Base-by-base conservation (phyloP, 2,329 filamentous ascomycete species). In the Ophiostoma angusticollis region DNA sequence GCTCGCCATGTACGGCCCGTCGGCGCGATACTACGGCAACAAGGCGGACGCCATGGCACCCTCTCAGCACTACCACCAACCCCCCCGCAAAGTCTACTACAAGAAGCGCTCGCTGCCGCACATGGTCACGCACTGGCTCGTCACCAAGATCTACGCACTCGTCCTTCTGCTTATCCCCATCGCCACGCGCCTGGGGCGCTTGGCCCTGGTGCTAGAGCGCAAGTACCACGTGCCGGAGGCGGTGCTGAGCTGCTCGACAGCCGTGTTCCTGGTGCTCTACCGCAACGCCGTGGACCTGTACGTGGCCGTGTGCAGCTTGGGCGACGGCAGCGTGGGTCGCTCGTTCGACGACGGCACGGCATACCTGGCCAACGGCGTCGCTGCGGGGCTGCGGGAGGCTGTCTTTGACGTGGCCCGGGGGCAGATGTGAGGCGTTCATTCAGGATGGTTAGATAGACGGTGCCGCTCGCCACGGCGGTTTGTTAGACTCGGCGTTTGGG, bases 301-400 rank as follows among this genome's bases (percentile, higher is more conserved):
- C 13, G 35, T 46, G 30, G 21, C 36, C 6, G 31, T 48, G 5
- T 44, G 45, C 37, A 37, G 31, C 40, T 36, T 46, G 31, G 47
- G 42, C 25, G 46, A 48, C 31, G 47, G 45, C n/a, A 37, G 39
- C 9, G 40, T 51, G 2, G 47, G 47, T 12, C 45, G 40, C 14
- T 39, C 44, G 6, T 24, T 51, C 5, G 45, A 48, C 29, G 48
- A 50, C 23, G 25, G 41, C 21, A 49, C 49, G 6, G 43, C 57
- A n/a, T 45, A 42, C 13, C 24, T 39, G 13, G 14, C 50, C 31
- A 48, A 50, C 16, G 45, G 48, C 39, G 18, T 52, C 48, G 12
- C 47, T 52, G 48, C 52, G 11, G 45, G 49, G 39, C 23, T 52
- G 49, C 11, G 49, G 52, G 47, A 46, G 13, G 48, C 45, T 16